phyloP scores from a whole-genome alignment of 805 yeast species.

The Wickerhamiella siamensis region DNA sequence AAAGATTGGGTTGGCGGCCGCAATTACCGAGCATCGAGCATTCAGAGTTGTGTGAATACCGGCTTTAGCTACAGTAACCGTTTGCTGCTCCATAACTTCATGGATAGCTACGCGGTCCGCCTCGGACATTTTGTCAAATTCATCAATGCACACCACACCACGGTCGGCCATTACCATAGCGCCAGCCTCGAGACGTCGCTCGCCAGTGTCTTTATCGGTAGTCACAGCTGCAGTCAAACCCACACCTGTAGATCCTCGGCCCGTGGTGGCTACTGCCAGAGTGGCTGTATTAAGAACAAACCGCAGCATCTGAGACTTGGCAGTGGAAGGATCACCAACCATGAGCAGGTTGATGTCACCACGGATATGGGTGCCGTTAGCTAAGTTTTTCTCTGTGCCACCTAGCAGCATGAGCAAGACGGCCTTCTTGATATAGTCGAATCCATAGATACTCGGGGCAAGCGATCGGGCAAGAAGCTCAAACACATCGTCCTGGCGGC shows the following conservation, averaged over 20 bases:
- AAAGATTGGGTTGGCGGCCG: constrained; percentile 95
- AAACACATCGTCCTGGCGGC: constrained; percentile 59
- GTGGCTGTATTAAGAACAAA: constrained; percentile 92
- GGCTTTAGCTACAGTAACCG: constrained; percentile 94
- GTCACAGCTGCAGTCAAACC: constrained; percentile 99
- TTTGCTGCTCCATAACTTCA: constrained; percentile 99
- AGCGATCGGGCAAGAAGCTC: constrained; percentile 69
- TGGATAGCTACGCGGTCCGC: constrained; percentile 95
- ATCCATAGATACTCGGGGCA: constrained; percentile 94
- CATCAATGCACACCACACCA: constrained; percentile 96
- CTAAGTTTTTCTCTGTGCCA: constrained; percentile 86
- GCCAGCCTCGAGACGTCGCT: constrained; percentile 92
- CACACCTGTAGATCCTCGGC: constrained; percentile 99
- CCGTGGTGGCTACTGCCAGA: constrained; percentile 93
- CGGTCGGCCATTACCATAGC: constrained; percentile 98
- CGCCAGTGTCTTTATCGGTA: constrained; percentile 92
- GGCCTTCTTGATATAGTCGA: constrained; percentile 80
- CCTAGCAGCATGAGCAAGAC: constrained; percentile 82
- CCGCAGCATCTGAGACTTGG: constrained; percentile 88
- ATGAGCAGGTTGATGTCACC: constrained; percentile 92
- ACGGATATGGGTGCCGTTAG: constrained; percentile 90
- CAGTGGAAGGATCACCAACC: constrained; percentile 99
- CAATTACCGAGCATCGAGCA: constrained; percentile 92
- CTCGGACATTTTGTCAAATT: constrained; percentile 96
- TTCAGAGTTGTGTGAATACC: constrained; percentile 94